These are phyloP conservation scores for Cystobasidium tubakii DNA, from an alignment of 768 basidiomycete species.

Conservation along the genomic window DNA sequence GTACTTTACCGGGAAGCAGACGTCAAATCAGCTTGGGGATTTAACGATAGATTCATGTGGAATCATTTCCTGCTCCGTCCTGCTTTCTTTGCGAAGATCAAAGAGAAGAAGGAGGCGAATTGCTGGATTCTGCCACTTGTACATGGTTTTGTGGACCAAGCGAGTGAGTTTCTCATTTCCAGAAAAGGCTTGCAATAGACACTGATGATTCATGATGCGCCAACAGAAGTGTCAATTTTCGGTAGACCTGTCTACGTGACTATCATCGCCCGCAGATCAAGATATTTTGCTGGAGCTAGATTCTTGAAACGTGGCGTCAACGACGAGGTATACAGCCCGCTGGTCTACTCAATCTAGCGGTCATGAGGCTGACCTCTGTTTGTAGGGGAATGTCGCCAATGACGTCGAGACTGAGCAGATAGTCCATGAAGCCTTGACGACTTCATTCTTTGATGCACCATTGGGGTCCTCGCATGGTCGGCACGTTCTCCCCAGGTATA, in stretches of 20 bases:
- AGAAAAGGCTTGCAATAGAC: background rate
- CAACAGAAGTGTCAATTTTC: slow-evolving; percentile 84
- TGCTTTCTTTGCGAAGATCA: slow-evolving; percentile 55
- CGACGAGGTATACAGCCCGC: slow-evolving; percentile 60
- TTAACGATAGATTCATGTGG: slow-evolving; percentile 89
- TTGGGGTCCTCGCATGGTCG: background rate
- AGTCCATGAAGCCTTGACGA: slow-evolving; percentile 79
- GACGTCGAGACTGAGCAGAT: slow-evolving; percentile 99
- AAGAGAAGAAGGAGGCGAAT: slow-evolving; percentile 52
- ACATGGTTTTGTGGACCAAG: slow-evolving; percentile 96
- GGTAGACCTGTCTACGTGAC: slow-evolving; percentile 86
- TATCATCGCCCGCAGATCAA: slow-evolving; percentile 85
- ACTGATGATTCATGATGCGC: background rate
- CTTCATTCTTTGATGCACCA: slow-evolving; percentile 58
- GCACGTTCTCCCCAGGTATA: slow-evolving; percentile 69
- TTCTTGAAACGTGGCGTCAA: slow-evolving; percentile 92
- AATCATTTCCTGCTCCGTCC: slow-evolving; percentile 77
- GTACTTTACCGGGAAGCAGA: background rate
- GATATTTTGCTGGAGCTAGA: slow-evolving; percentile 90
- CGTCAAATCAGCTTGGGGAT: slow-evolving; percentile 54
- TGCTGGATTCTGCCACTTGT: slow-evolving; percentile 87
- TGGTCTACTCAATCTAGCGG: too few relatives aligned
- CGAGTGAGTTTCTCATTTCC: slow-evolving; percentile 61
- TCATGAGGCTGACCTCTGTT: too few relatives aligned
- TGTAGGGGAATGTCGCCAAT: slow-evolving; percentile 94